A percentile compares a stretch with the other conserved stretches of the same genome.
phyloP scores from a whole-genome alignment of 2,329 filamentous ascomycete genomes.

The Trichoderma hamatum region DNA sequence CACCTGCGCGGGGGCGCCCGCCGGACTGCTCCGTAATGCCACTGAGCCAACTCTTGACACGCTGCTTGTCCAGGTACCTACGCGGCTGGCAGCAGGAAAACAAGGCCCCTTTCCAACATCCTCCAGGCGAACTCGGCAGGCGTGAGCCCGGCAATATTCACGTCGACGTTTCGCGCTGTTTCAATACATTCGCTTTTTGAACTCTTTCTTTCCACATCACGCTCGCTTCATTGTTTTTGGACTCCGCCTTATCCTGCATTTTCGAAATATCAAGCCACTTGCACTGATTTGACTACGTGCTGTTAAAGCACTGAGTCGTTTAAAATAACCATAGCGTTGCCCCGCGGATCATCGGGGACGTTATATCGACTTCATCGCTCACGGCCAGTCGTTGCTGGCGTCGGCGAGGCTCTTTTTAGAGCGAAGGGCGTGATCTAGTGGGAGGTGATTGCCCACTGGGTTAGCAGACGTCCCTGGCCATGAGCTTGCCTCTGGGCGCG shows the following conservation, averaged over 20 bases:
- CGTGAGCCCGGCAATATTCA: not conserved
- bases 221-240: not conserved
- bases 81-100: constrained; percentile 16
- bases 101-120: constrained; percentile 23
- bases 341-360: not conserved
- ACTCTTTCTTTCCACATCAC: not conserved
- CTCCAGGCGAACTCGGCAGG: constrained; percentile 5
- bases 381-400: not conserved
- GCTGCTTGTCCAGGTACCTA: not conserved
- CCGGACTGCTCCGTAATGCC: constrained; percentile 23
- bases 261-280: no score
- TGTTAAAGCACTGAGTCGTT: no score
- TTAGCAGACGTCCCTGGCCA: constrained; percentile 53
- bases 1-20: not conserved
- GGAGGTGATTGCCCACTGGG: constrained; percentile 36
- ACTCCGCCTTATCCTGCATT: no score
- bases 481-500: constrained; percentile 54
- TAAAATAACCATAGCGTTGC: no score
- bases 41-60: not conserved
- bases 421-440: constrained; percentile 1
- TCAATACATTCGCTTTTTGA: constrained; percentile 9
- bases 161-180: not conserved
- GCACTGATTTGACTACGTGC: no score
- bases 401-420: not conserved
- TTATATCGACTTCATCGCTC: not conserved